Percentiles rank a stretch among this genome's conserved stretches.
Evolutionary conservation across 106 monocot species (phyloP).

Genomic region (Dioscorea alata): DNA sequence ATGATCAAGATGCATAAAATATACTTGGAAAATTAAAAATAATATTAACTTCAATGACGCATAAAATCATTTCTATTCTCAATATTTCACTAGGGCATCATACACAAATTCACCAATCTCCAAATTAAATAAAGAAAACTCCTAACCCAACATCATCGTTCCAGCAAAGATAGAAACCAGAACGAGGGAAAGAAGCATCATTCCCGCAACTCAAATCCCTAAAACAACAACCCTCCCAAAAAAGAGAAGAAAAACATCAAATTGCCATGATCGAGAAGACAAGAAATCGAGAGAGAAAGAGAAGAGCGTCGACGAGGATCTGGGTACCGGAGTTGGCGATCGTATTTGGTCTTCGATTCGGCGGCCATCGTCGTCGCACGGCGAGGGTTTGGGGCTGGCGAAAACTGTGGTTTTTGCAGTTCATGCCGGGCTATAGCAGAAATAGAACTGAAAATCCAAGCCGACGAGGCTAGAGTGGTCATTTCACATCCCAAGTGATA

Average conservation of each 20-base stretch:
- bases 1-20: too few relatives aligned
- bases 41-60: too few relatives aligned
- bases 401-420: neutral
- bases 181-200: neutral
- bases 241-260: too few relatives aligned
- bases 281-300: neutral
- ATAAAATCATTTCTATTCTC: too few relatives aligned
- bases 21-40: too few relatives aligned
- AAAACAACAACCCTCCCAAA: too few relatives aligned
- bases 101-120: too few relatives aligned
- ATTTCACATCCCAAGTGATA: too few relatives aligned
- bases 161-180: neutral
- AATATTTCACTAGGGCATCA: too few relatives aligned
- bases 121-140: neutral
- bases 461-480: too few relatives aligned
- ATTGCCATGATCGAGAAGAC: neutral
- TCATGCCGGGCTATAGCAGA: neutral
- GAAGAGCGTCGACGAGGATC: neutral
- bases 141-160: neutral
- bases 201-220: too few relatives aligned
- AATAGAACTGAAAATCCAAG: neutral
- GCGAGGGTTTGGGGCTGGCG: neutral
- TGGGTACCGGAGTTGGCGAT: conserved; percentile 62
- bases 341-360: conserved; percentile 66
- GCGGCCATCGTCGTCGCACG: conserved; percentile 23